Percentiles rank a stretch among this genome's conserved stretches.
Conservation (phyloP, 2,329 filamentous ascomycete species). For the Fusarium luffae region DNA sequence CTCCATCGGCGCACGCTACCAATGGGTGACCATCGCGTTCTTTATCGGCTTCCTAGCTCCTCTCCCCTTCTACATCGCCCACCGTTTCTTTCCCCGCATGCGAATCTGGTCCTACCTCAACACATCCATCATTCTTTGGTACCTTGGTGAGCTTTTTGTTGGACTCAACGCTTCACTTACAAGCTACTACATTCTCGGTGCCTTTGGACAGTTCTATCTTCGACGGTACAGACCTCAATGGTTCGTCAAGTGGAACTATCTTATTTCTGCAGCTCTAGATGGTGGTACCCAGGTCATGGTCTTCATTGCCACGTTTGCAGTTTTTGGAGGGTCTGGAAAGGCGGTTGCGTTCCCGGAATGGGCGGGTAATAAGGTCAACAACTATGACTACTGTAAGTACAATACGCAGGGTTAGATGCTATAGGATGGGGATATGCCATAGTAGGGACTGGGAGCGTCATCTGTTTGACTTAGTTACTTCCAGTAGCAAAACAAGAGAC, state of each 20-base stretch:
- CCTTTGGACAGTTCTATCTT: constrained; percentile 63
- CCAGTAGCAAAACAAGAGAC: background rate
- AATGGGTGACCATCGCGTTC: constrained; percentile 19
- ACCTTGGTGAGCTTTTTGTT: constrained; percentile 15
- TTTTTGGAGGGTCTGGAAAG: constrained; percentile 62
- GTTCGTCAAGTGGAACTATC: constrained; percentile 65
- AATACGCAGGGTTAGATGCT: background rate
- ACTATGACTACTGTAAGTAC: constrained; percentile 15
- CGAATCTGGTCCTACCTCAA: constrained; percentile 59
- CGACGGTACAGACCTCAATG: constrained; percentile 62
- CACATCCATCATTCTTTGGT: constrained; percentile 56
- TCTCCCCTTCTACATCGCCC: constrained; percentile 50
- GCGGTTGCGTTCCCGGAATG: constrained; percentile 60
- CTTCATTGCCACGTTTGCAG: constrained; percentile 66
- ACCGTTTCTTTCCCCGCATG: constrained; percentile 54
- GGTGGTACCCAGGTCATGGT: constrained; percentile 60
- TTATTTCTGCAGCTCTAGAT: constrained; percentile 63
- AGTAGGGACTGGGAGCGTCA: background rate
- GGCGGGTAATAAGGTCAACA: constrained; percentile 62
- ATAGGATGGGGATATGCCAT: background rate
- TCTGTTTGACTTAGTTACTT: too few species aligned
- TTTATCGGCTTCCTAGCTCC: constrained; percentile 50
- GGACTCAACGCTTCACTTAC: constrained; percentile 61
- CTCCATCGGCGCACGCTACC: constrained; percentile 12
- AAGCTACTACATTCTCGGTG: constrained; percentile 63